phyloP scores from a whole-genome alignment of 805 yeast genomes.

The Candida krabiensis region DNA sequence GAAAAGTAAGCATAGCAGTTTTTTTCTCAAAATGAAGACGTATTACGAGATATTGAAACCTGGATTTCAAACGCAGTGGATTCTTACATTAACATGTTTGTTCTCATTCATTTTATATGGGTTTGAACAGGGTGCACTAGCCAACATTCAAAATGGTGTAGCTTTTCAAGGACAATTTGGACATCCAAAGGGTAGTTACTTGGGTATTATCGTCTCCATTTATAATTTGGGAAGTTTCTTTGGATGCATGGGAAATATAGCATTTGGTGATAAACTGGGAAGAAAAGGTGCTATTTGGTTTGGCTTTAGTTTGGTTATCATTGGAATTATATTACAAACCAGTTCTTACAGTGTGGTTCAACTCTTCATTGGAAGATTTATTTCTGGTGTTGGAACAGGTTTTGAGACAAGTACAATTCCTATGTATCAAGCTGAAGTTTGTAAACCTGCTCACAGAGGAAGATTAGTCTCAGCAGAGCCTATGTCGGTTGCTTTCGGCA shows the following conservation, averaged over 20 bases:
- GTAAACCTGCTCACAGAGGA: slow-evolving; percentile 63
- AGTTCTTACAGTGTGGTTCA: slow-evolving; percentile 43
- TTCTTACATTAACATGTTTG: slow-evolving; percentile 12
- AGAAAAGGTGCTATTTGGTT: slow-evolving; percentile 18
- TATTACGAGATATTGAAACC: slow-evolving; percentile 11
- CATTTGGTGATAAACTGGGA: slow-evolving; percentile 17
- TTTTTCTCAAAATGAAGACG: too few species aligned
- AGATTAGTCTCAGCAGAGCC: slow-evolving; percentile 61
- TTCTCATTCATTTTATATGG: slow-evolving; percentile 17
- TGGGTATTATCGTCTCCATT: slow-evolving; percentile 17
- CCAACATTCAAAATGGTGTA: slow-evolving; percentile 14
- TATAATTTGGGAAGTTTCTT: slow-evolving; percentile 17
- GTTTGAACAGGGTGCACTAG: slow-evolving; percentile 19
- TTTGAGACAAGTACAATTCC: slow-evolving; percentile 68
- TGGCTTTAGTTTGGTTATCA: slow-evolving; percentile 25
- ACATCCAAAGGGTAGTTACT: slow-evolving; percentile 16
- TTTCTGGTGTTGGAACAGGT: slow-evolving; percentile 67
- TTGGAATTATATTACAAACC: slow-evolving; percentile 33
- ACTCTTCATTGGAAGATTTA: slow-evolving; percentile 47
- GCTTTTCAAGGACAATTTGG: slow-evolving; percentile 18
- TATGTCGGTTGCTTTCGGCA: slow-evolving; percentile 64
- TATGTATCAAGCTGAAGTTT: slow-evolving; percentile 62
- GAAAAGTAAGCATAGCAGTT: too few species aligned
- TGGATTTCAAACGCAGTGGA: slow-evolving; percentile 7
- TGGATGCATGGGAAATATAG: slow-evolving; percentile 14